Base-by-base conservation (phyloP, 345 rosid species). In the Streptanthus diversifolius region DNA sequence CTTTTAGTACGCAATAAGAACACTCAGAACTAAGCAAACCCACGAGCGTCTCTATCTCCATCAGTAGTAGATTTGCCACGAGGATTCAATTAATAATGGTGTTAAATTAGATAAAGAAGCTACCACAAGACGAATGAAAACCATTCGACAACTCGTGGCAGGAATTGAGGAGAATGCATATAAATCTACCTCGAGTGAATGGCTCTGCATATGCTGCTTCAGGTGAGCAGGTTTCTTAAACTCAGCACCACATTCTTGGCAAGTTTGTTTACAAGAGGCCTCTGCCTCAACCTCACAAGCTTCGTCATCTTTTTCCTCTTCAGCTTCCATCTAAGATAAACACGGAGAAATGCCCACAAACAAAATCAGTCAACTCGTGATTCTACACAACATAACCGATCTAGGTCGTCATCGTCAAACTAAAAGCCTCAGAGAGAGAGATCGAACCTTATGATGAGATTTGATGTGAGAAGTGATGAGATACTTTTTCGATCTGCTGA, bases 141-240 rank as follows among this genome's bases (percentile, higher is more conserved):
- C 5, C 32, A 51, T 3, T 37, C 13, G n/a, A 24, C 1, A 0
- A 4, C n/a, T 14, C 36, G n/a, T 25, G n/a, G 14, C 1, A 1
- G 4, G 11, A 19, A 59, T 10, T 5, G 22, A 66, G 11, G 48
- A 58, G 49, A 43, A 72, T 0, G 52, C 8, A 27, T 14, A 24
- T 14, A 17, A 65, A 18, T 11, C 41, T 82, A 91, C 96, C 97
- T 86, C 95, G 21, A 87, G 71, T 0, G 87, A 91, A 79, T 91
- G 99, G 36, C 95, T 84, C 64, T 80, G 91, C 90, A 85, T 80
- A 67, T 95, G 99, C 45, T 91, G 96, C 71, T 79, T 86, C 79
- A 95, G 80, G 66, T 91, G 79, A 40, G 99, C 93, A 14, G 91
- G 92, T 74, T 91, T 95, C 65, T 76, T 91, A 51, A 95, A 95